Evolutionary conservation across 208 protist species (phyloP), one percentile per base, ranked within the genome.

Genomic region (Vickermania spadyakhi): DNA sequence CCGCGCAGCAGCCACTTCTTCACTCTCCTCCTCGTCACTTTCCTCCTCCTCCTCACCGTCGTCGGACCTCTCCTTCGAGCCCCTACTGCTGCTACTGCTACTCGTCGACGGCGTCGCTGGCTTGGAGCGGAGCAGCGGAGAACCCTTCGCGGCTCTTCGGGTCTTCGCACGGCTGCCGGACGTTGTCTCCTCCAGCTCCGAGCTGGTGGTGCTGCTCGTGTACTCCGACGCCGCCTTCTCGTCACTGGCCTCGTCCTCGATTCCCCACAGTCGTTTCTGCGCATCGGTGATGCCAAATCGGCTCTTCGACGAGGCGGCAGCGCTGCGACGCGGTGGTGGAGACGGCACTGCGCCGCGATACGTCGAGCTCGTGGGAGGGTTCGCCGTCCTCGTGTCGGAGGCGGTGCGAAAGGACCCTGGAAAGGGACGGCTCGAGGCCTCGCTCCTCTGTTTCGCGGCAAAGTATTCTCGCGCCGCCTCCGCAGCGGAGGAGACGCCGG

Each of bases 21-120:
- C 51, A 18, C 58, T 53, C 5, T 59, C 61, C 3, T 66, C 61
- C 11, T 59, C 62, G 18, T 66, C 61, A 51, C 58, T 42, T 4
- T 65, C 58, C n/a, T 60, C 56, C 29, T 52, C 31, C 14, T 41
- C 50, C 4, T 67, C 62, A 14, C 29, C 56, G n/a, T 58, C 54
- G 23, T 67, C 62, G 42, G 28, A 31, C 29, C n/a, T n/a, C n/a
- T n/a, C n/a, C n/a, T n/a, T 62, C 64, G 4, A 63, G 49, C 2
- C 50, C 26, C 13, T 36, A 22, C 2, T 51, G 26, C 25, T 57
- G 14, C 31, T 52, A 25, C 23, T 67, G 56, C 52, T 62, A 63
- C 59, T 73, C 68, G 7, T 64, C 14, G 29, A 64, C 68, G 26
- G 64, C 68, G 28, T 55, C n/a, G n/a, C n/a, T n/a, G n/a, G n/a